A percentile compares a stretch with the other conserved stretches of the same genome.
Conservation (phyloP, 805 yeast genomes). For the Alloascoidea hylecoeti region DNA sequence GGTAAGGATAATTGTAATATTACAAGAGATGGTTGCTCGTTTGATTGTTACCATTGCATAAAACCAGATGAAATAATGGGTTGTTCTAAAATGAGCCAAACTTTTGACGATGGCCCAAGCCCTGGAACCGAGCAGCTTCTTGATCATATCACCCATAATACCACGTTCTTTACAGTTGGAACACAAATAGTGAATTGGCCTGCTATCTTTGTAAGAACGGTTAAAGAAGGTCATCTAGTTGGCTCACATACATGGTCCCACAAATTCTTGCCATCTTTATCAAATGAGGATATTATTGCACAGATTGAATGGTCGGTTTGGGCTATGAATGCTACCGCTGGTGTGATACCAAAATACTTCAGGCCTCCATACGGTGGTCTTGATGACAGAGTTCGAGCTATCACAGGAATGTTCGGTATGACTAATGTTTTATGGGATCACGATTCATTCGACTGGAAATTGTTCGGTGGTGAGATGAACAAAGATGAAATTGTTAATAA, state of each 20-base stretch:
- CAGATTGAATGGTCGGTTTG: conserved; percentile 91
- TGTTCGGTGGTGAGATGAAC: conserved; percentile 36
- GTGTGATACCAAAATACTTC: conserved; percentile 82
- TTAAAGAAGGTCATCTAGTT: conserved; percentile 56
- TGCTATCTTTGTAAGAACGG: conserved; percentile 44
- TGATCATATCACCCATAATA: conserved; percentile 26
- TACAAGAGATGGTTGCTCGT: conserved; percentile 50
- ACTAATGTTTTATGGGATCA: conserved; percentile 84
- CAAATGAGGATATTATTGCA: conserved; percentile 74
- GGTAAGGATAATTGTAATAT: conserved; percentile 40
- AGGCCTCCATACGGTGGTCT: conserved; percentile 96
- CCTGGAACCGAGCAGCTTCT: conserved; percentile 51
- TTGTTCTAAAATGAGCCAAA: conserved; percentile 66
- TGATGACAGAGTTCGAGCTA: conserved; percentile 73
- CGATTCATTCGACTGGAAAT: conserved; percentile 86
- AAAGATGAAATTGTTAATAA: conserved; percentile 40
- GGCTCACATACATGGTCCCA: conserved; percentile 94
- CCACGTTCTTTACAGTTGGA: conserved; percentile 83
- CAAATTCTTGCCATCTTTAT: conserved; percentile 61
- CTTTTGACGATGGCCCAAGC: conserved; percentile 94
- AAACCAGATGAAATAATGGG: conserved; percentile 63
- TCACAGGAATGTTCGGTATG: conserved; percentile 74
- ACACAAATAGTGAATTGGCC: conserved; percentile 68
- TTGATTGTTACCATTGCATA: conserved; percentile 75
- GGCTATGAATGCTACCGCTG: conserved; percentile 94